A percentile compares a stretch with the other conserved stretches of the same genome.
These are phyloP conservation scores for Vitis rotundifolia DNA, from an alignment of 164 flowering plant species.

Conservation along the genomic window DNA sequence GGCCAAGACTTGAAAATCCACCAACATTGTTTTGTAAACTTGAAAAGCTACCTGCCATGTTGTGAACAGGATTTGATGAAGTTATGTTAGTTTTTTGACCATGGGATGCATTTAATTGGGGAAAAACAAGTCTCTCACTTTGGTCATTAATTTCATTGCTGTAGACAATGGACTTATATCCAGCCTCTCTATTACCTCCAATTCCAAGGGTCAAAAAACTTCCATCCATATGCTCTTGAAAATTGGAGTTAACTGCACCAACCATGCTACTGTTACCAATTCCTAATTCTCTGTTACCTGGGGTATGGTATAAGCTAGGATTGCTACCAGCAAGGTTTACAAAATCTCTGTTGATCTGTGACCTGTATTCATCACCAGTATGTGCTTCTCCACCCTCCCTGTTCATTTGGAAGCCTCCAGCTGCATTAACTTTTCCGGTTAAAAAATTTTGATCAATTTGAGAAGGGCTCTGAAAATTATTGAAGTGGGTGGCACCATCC, in stretches of 20 bases:
- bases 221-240: constrained; percentile 4
- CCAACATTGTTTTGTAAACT: constrained; percentile 5
- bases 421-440: not conserved
- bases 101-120: constrained; percentile 8
- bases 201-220: constrained; percentile 11
- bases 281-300: not conserved
- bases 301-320: not conserved
- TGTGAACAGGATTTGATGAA: constrained; percentile 3
- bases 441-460: not conserved
- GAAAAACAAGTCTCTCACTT: constrained; percentile 5
- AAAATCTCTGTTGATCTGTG: not conserved
- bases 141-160: constrained; percentile 9
- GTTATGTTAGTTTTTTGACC: constrained; percentile 3
- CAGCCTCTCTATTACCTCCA: constrained; percentile 13
- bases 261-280: not conserved
- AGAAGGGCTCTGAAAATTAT: not conserved
- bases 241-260: not conserved
- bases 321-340: not conserved
- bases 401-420: not conserved
- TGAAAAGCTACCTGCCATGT: not conserved
- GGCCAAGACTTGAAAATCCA: constrained; percentile 4
- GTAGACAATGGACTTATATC: constrained; percentile 1
- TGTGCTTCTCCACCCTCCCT: constrained; percentile 5
- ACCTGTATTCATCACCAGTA: not conserved
- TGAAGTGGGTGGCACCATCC: constrained; percentile 6